A percentile compares a stretch with the other conserved stretches of the same genome.
Evolutionary conservation across 2,329 filamentous ascomycete genomes (phyloP).

Genomic region (Venturia nashicola): DNA sequence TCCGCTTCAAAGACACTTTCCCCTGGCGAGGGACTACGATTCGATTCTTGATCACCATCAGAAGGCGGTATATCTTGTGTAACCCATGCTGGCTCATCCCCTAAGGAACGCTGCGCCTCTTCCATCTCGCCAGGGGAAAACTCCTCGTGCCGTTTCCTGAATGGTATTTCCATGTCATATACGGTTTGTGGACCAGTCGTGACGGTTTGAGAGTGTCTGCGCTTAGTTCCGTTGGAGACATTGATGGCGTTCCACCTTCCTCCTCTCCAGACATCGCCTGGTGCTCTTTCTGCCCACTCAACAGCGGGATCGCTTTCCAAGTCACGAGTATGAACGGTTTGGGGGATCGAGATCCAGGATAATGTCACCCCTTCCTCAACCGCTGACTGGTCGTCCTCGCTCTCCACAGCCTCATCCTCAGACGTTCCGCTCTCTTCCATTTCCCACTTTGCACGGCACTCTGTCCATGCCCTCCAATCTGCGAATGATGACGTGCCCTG

Average conservation of each 20-base stretch:
- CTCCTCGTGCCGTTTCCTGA: constrained; percentile 1
- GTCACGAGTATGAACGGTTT: not conserved
- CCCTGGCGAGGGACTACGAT: not conserved
- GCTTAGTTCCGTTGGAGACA: not conserved
- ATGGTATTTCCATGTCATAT: not conserved
- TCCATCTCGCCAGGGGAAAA: not conserved
- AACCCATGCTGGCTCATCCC: not conserved
- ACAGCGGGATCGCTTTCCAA: not conserved
- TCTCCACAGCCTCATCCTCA: constrained; percentile 9
- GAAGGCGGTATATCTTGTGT: not conserved
- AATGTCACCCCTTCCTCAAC: not conserved
- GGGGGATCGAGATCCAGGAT: not conserved
- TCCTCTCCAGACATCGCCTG: not conserved
- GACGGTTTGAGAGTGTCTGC: not conserved
- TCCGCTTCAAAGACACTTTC: not conserved
- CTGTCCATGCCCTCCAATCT: constrained; percentile 35
- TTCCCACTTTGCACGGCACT: constrained; percentile 41
- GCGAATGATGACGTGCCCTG: constrained; percentile 22
- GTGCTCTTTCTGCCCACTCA: not conserved
- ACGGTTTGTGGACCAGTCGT: not conserved
- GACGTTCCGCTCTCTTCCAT: constrained; percentile 11
- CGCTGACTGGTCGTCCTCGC: not conserved
- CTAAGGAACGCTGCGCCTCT: not conserved
- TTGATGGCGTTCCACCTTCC: not conserved
- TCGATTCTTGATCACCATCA: not conserved